Conservation (phyloP, 306 rosid species). For the Albizia julibrissin region DNA sequence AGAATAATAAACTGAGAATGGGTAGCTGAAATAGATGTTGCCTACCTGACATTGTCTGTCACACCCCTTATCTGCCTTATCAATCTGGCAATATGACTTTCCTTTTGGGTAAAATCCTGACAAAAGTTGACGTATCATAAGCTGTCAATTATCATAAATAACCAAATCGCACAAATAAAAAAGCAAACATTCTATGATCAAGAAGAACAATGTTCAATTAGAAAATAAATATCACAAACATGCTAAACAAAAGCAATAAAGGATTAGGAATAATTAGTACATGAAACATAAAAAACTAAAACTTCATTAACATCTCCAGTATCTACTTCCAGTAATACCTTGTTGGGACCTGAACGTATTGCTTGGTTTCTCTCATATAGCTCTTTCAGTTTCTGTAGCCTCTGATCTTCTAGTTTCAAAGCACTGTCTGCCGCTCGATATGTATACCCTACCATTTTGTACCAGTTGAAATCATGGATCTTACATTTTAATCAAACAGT, state of each 20-base stretch:
- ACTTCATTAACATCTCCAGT: slow-evolving; percentile 17
- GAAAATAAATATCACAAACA: slow-evolving; percentile 4
- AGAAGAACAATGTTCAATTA: slow-evolving; percentile 15
- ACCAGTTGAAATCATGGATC: slow-evolving; percentile 16
- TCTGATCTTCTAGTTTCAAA: slow-evolving; percentile 62
- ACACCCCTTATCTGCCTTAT: slow-evolving; percentile 71
- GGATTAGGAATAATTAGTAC: slow-evolving; percentile 22
- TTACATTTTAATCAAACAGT: no score
- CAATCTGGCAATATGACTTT: slow-evolving; percentile 63
- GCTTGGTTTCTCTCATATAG: slow-evolving; percentile 53
- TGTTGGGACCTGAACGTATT: slow-evolving; percentile 51
- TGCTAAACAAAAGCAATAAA: slow-evolving; percentile 14
- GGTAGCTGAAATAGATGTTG: slow-evolving; percentile 27
- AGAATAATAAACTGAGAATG: slow-evolving; percentile 23
- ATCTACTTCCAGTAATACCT: slow-evolving; percentile 53
- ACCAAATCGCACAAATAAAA: slow-evolving; percentile 20
- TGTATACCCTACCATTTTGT: slow-evolving; percentile 52
- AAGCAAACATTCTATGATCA: slow-evolving; percentile 10
- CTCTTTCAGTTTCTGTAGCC: slow-evolving; percentile 69
- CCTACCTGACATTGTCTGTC: slow-evolving; percentile 74
- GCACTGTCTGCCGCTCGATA: slow-evolving; percentile 69
- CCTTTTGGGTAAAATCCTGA: slow-evolving; percentile 65
- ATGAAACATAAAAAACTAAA: slow-evolving; percentile 3
- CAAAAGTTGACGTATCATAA: slow-evolving; percentile 27
- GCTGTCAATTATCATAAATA: neutral